Percentiles rank a stretch among this genome's conserved stretches.
Evolutionary conservation across 2,329 filamentous ascomycete species (phyloP).

Genomic region (Apiospora pterosperma): DNA sequence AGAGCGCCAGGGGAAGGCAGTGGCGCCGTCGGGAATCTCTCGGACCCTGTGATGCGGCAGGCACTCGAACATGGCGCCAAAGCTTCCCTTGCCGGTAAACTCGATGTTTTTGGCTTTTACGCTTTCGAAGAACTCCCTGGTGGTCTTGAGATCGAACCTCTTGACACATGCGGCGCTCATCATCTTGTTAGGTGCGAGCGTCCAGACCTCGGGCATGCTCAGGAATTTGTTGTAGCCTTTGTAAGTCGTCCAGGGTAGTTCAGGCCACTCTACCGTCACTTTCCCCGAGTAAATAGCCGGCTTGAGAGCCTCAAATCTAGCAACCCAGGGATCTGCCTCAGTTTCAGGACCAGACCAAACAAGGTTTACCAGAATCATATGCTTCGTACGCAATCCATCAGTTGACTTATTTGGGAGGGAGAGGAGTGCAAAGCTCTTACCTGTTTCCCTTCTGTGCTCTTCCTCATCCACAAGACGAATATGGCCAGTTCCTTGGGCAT

Average conservation of each 20-base stretch:
- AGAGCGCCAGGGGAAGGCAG: neutral
- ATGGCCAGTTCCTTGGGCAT: neutral
- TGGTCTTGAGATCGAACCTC: neutral
- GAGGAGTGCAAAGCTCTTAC: neutral
- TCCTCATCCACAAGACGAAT: constrained; percentile 4
- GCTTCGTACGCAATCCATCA: neutral
- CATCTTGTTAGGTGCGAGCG: neutral
- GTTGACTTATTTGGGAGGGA: neutral
- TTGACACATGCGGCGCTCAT: neutral
- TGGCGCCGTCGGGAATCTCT: neutral
- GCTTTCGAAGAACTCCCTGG: neutral
- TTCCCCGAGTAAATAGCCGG: neutral
- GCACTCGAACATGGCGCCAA: constrained; percentile 2
- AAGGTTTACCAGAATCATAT: neutral
- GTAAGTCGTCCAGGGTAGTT: neutral
- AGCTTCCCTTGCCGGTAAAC: neutral
- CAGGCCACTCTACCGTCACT: neutral
- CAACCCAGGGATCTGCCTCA: neutral
- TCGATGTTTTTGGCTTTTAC: neutral
- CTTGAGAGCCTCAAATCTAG: neutral
- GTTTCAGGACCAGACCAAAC: neutral
- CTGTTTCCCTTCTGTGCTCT: neutral
- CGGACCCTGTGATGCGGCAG: neutral
- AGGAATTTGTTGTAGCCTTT: constrained; percentile 2
- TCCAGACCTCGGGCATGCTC: neutral